phyloP scores from a whole-genome alignment of 1,284 basidiomycete species.

The Irpex sp. region DNA sequence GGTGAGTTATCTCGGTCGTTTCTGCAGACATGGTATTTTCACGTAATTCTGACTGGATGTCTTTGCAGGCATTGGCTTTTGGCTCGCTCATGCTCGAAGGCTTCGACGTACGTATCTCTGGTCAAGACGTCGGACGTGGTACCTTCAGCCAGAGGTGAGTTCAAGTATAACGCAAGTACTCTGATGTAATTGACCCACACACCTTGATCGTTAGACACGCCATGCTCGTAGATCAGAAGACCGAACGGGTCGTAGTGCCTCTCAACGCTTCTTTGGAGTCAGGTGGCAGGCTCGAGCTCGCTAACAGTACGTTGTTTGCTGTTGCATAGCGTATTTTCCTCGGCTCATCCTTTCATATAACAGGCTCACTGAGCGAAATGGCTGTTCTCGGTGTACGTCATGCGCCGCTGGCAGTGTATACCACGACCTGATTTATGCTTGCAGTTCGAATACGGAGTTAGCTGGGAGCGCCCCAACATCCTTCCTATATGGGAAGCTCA shows the following conservation, averaged over 20 bases:
- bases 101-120: constrained; percentile 79
- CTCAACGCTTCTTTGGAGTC: constrained; percentile 66
- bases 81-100: constrained; percentile 81
- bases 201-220: constrained; percentile 55
- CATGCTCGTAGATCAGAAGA: constrained; percentile 85
- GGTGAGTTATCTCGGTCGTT: constrained; percentile 31
- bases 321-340: background rate
- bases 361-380: constrained; percentile 84
- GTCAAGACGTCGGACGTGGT: constrained; percentile 87
- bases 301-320: constrained; percentile 62
- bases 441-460: constrained; percentile 85
- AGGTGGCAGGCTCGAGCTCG: constrained; percentile 74
- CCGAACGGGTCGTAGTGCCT: constrained; percentile 75
- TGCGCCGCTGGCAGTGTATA: constrained; percentile 1
- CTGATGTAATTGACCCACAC: background rate
- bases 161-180: background rate
- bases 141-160: constrained; percentile 82
- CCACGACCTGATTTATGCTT: constrained; percentile 10
- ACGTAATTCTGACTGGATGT: background rate
- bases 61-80: constrained; percentile 70
- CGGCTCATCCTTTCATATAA: background rate
- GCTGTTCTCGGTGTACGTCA: constrained; percentile 75
- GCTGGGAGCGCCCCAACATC: constrained; percentile 79
- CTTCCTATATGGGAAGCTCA: constrained; percentile 91
- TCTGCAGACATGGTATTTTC: background rate